These are phyloP conservation scores for Pythium biforme DNA, from an alignment of 352 stramenopile genomes.

Conservation along the genomic window DNA sequence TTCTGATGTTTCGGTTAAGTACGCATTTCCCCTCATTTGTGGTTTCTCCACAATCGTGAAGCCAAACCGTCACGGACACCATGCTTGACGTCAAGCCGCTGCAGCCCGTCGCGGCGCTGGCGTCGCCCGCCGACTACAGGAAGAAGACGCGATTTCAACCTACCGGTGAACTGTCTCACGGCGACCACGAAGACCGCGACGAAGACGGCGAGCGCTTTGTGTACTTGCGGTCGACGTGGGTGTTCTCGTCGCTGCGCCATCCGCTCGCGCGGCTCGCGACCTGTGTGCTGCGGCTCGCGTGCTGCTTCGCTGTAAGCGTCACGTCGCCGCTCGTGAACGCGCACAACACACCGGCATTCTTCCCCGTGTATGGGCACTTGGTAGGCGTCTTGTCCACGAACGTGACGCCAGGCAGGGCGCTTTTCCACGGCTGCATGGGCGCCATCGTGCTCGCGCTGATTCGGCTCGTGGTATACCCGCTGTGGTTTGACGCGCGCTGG, in stretches of 20 bases:
- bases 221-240: slow-evolving; percentile 31
- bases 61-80: too few species aligned
- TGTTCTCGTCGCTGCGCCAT: slow-evolving; percentile 41
- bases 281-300: slow-evolving; percentile 34
- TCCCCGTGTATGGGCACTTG: slow-evolving; percentile 43
- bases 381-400: slow-evolving; percentile 22
- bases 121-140: slow-evolving; percentile 2
- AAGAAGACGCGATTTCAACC: neutral
- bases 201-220: slow-evolving; percentile 3
- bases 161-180: neutral
- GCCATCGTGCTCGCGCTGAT: slow-evolving; percentile 31
- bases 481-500: slow-evolving; percentile 40
- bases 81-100: slow-evolving; percentile 11
- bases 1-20: too few species aligned
- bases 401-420: slow-evolving; percentile 30
- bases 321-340: slow-evolving; percentile 45
- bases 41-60: neutral
- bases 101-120: slow-evolving; percentile 1
- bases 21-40: too few species aligned
- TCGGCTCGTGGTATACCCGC: slow-evolving; percentile 40
- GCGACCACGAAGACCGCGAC: neutral
- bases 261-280: slow-evolving; percentile 34
- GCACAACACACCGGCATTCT: slow-evolving; percentile 27
- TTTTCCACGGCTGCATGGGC: slow-evolving; percentile 32
- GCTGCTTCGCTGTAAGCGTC: slow-evolving; percentile 38